A percentile compares a stretch with the other conserved stretches of the same genome.
Evolutionary conservation across 2,329 filamentous ascomycete genomes (phyloP).

Genomic region (Hypocreales sp.): DNA sequence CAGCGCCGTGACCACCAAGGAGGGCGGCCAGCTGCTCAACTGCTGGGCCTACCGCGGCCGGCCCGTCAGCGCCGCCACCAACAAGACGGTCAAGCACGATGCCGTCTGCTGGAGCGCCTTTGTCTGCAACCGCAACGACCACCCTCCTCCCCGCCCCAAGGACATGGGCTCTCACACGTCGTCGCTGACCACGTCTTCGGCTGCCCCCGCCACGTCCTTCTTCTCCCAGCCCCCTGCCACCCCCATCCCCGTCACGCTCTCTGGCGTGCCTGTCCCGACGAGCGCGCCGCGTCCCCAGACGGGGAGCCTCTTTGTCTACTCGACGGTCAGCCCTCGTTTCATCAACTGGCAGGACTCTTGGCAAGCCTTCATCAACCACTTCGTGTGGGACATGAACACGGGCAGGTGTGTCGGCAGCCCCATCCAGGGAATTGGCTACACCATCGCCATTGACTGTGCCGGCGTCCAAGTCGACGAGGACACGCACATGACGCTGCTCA

Average conservation of each 20-base stretch:
- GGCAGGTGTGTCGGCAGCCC: slow-evolving; percentile 17
- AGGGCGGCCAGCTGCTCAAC: slow-evolving; percentile 21
- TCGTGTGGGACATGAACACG: slow-evolving; percentile 21
- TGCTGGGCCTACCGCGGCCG: slow-evolving; percentile 26
- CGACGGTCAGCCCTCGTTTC: slow-evolving; percentile 20
- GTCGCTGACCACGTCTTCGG: slow-evolving; percentile 15
- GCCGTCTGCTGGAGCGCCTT: slow-evolving; percentile 24
- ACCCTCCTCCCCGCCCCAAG: slow-evolving; percentile 16
- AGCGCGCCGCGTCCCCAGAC: slow-evolving; percentile 9
- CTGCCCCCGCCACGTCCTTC: slow-evolving; percentile 16
- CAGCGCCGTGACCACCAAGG: slow-evolving; percentile 22
- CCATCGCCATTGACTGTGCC: slow-evolving; percentile 19
- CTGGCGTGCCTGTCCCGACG: slow-evolving; percentile 15
- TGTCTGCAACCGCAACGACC: slow-evolving; percentile 21
- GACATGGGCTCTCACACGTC: slow-evolving; percentile 20
- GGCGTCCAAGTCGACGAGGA: slow-evolving; percentile 21
- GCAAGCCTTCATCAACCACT: slow-evolving; percentile 22
- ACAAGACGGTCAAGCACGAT: slow-evolving; percentile 20
- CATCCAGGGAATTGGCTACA: slow-evolving; percentile 18
- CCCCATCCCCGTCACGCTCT: slow-evolving; percentile 8
- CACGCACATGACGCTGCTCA: slow-evolving; percentile 21
- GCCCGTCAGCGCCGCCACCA: slow-evolving; percentile 20
- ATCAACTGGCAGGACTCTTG: slow-evolving; percentile 23
- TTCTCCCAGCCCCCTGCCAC: slow-evolving; percentile 14
- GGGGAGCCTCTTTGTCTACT: slow-evolving; percentile 15